These are phyloP conservation scores for Rosa persica DNA, from an alignment of 306 rosid genomes.

Conservation along the genomic window DNA sequence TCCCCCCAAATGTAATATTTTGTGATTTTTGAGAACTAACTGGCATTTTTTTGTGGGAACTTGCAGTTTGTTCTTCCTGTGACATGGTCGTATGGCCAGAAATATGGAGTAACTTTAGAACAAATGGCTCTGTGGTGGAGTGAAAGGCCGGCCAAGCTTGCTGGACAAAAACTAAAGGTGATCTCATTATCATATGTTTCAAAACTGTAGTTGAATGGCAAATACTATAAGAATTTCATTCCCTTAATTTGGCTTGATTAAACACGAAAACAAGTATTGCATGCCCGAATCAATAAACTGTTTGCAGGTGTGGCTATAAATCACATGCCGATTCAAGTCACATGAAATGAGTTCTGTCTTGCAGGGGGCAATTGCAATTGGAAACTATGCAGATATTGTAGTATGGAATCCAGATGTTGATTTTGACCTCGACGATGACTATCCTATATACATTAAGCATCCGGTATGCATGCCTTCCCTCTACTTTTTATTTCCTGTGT, in stretches of 20 bases:
- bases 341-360: conserved; percentile 3
- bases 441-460: conserved; percentile 61
- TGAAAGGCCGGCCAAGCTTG: conserved; percentile 78
- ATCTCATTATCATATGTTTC: neutral
- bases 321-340: neutral
- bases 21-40: conserved; percentile 22
- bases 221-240: neutral
- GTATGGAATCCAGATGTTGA: conserved; percentile 92
- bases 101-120: conserved; percentile 74
- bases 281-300: neutral
- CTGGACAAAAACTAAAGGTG: conserved; percentile 78
- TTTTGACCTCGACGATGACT: conserved; percentile 53
- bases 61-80: conserved; percentile 82
- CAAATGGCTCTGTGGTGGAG: conserved; percentile 88
- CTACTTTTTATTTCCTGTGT: conserved; percentile 13
- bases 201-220: neutral
- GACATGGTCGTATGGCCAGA: conserved; percentile 79
- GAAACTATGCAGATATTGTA: conserved; percentile 84
- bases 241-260: neutral
- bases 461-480: conserved; percentile 46
- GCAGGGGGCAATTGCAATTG: conserved; percentile 74
- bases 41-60: conserved; percentile 22
- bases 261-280: neutral
- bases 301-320: neutral
- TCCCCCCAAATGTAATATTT: neutral